Evolutionary conservation across 2,329 filamentous ascomycete genomes (phyloP).

Genomic region (Cladosporium sp.): DNA sequence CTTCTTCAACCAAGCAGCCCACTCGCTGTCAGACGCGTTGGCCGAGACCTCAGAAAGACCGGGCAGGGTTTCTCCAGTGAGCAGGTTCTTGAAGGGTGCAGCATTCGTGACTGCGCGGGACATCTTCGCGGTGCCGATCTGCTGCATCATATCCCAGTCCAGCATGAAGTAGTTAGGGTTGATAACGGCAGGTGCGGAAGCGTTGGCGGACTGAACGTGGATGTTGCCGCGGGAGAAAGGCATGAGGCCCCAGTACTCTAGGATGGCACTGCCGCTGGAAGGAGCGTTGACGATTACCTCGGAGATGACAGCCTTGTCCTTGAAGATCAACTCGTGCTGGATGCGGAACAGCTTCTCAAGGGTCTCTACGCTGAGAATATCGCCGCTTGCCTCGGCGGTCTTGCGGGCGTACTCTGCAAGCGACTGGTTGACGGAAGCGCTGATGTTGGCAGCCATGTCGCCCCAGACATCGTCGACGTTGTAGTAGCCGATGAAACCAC

Average conservation of each 20-base stretch:
- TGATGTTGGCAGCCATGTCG: constrained; percentile 15
- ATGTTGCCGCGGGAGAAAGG: constrained; percentile 34
- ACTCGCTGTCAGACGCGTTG: constrained; percentile 27
- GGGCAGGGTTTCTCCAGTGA: constrained; percentile 27
- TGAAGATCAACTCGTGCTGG: constrained; percentile 9
- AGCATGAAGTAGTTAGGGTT: constrained; percentile 52
- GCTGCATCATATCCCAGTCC: constrained; percentile 49
- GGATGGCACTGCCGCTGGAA: background rate
- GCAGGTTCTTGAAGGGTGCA: constrained; percentile 40
- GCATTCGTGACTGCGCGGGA: constrained; percentile 45
- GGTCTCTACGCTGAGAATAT: background rate
- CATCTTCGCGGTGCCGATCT: constrained; percentile 8
- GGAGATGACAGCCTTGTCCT: constrained; percentile 54
- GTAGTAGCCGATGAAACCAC: constrained; percentile 11
- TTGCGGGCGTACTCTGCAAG: background rate
- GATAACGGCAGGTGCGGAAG: constrained; percentile 27
- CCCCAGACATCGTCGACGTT: constrained; percentile 19
- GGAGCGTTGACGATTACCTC: constrained; percentile 56
- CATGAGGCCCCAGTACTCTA: constrained; percentile 11
- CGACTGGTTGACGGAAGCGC: constrained; percentile 24
- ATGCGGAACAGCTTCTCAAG: constrained; percentile 5
- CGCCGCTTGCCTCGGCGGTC: background rate
- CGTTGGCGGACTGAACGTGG: constrained; percentile 30
- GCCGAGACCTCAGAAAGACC: constrained; percentile 20
- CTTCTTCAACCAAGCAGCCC: constrained; percentile 29